Percentiles rank a stretch among this genome's conserved stretches.
phyloP scores from a whole-genome alignment of 2,329 filamentous ascomycete genomes.

The Talaromyces sp. region DNA sequence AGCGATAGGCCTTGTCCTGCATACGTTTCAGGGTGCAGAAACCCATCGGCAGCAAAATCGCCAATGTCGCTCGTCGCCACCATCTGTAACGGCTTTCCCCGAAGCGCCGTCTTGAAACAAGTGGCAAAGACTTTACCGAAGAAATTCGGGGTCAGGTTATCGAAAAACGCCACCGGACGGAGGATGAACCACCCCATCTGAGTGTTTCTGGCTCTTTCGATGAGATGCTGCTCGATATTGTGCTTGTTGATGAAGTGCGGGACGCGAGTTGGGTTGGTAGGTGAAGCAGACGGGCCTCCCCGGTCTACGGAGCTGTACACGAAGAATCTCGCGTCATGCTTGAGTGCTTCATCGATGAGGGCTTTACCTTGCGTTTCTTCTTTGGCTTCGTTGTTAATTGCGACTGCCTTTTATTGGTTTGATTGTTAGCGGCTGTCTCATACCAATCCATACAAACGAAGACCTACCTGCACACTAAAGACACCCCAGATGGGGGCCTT shows the following conservation, averaged over 20 bases:
- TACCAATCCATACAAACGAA: not conserved
- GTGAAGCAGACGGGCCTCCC: constrained; percentile 50
- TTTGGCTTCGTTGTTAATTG: not conserved
- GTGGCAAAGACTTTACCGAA: constrained; percentile 49
- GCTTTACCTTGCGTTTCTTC: constrained; percentile 57
- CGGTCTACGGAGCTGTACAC: constrained; percentile 64
- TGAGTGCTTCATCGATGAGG: constrained; percentile 57
- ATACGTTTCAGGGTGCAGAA: constrained; percentile 46
- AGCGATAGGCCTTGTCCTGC: constrained; percentile 46
- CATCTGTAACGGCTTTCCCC: constrained; percentile 44
- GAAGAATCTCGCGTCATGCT: constrained; percentile 56
- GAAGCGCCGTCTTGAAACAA: constrained; percentile 37
- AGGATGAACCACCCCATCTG: constrained; percentile 60
- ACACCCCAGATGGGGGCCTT: constrained; percentile 54
- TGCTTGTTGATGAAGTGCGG: constrained; percentile 63
- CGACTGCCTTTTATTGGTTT: not conserved
- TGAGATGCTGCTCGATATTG: constrained; percentile 60
- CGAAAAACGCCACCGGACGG: constrained; percentile 61
- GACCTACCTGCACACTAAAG: constrained; percentile 57
- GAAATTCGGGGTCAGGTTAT: constrained; percentile 50
- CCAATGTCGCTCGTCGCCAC: constrained; percentile 51
- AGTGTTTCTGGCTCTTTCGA: constrained; percentile 42
- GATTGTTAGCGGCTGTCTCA: not conserved
- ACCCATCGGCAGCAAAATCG: constrained; percentile 49
- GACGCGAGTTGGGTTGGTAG: constrained; percentile 53